These are phyloP conservation scores for Passiflora organensis DNA, from an alignment of 345 rosid genomes.

Conservation along the genomic window DNA sequence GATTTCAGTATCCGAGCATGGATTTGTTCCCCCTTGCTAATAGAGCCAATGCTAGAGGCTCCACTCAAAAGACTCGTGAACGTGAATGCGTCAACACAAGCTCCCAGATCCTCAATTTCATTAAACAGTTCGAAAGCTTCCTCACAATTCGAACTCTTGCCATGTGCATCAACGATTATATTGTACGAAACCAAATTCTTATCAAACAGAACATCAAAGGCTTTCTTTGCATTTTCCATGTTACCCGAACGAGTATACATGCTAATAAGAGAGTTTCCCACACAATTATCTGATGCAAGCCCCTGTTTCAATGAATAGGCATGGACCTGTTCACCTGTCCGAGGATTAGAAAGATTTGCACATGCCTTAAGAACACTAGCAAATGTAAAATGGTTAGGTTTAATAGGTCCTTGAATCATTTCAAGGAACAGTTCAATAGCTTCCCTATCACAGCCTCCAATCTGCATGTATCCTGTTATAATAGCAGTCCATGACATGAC, in stretches of 20 bases:
- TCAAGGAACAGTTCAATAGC: slow-evolving; percentile 45
- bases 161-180: slow-evolving; percentile 44
- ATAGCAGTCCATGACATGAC: slow-evolving; percentile 78
- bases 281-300: slow-evolving; percentile 43
- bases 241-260: slow-evolving; percentile 53
- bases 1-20: slow-evolving; percentile 53
- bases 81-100: slow-evolving; percentile 48
- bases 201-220: slow-evolving; percentile 53
- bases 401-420: slow-evolving; percentile 44
- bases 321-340: slow-evolving; percentile 44
- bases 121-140: slow-evolving; percentile 40
- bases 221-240: slow-evolving; percentile 58
- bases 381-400: slow-evolving; percentile 66
- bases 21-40: slow-evolving; percentile 62
- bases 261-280: slow-evolving; percentile 66
- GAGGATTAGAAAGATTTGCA: slow-evolving; percentile 40
- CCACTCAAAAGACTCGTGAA: slow-evolving; percentile 66
- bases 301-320: slow-evolving; percentile 48
- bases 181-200: slow-evolving; percentile 61
- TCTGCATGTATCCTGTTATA: slow-evolving; percentile 47
- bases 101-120: slow-evolving; percentile 36
- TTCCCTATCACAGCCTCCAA: slow-evolving; percentile 34
- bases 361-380: slow-evolving; percentile 67
- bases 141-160: slow-evolving; percentile 40
- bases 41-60: slow-evolving; percentile 52